Percentiles rank a stretch among this genome's conserved stretches.
phyloP scores from a whole-genome alignment of 2,329 filamentous ascomycete species.

The Chaetothyriales sp. region DNA sequence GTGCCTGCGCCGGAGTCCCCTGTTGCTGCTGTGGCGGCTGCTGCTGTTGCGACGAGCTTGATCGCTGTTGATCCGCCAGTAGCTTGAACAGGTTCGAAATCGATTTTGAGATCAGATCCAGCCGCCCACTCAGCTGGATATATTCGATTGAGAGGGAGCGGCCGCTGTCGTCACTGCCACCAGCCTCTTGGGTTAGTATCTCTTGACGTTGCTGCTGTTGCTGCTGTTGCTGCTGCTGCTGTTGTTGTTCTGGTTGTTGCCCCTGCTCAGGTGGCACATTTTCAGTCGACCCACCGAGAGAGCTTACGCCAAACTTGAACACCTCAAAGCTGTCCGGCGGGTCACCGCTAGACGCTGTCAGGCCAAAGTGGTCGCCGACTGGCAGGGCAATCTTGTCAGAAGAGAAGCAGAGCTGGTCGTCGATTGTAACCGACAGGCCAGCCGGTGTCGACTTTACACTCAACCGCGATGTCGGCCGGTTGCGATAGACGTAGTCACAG shows the following conservation, averaged over 20 bases:
- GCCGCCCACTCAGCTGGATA: slow-evolving; percentile 65
- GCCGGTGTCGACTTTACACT: slow-evolving; percentile 51
- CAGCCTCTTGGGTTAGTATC: slow-evolving; percentile 23
- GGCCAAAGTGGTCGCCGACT: slow-evolving; percentile 64
- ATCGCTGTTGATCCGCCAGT: slow-evolving; percentile 24
- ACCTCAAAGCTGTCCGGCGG: slow-evolving; percentile 89
- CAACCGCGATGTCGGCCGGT: slow-evolving; percentile 69
- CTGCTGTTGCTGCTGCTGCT: slow-evolving; percentile 18
- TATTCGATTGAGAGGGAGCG: slow-evolving; percentile 48
- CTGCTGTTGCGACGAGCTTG: slow-evolving; percentile 33
- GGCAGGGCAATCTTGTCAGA: slow-evolving; percentile 52
- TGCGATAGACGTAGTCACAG: slow-evolving; percentile 81
- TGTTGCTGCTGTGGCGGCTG: slow-evolving; percentile 28
- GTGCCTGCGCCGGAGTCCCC: slow-evolving; percentile 24
- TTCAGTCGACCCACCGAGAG: slow-evolving; percentile 19
- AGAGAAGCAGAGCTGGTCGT: slow-evolving; percentile 62
- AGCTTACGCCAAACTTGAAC: slow-evolving; percentile 63
- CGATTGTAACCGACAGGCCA: slow-evolving; percentile 63
- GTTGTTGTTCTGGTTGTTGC: slow-evolving; percentile 21
- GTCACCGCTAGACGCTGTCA: slow-evolving; percentile 78
- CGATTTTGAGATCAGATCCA: slow-evolving; percentile 49
- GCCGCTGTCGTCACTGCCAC: slow-evolving; percentile 31
- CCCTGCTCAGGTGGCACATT: slow-evolving; percentile 19
- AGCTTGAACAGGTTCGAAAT: slow-evolving; percentile 35
- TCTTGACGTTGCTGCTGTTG: slow-evolving; percentile 4